Evolutionary conservation across 2,329 filamentous ascomycete genomes (phyloP), one percentile per base, ranked within the genome.

Genomic region (Apiospora koreana): DNA sequence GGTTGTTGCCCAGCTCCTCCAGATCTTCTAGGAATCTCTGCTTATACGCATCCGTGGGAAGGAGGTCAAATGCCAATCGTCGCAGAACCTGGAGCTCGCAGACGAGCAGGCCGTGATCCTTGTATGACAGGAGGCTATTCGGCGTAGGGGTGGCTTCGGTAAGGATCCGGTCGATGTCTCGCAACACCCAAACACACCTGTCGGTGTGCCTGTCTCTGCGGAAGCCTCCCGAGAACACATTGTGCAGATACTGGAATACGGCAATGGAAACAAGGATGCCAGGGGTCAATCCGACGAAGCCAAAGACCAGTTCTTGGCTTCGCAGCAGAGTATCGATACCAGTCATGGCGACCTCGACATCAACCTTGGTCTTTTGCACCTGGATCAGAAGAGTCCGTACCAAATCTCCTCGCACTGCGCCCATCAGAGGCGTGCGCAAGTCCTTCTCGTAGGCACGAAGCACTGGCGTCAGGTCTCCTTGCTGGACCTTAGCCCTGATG

Each of bases 341-440:
- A 71, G 93, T 94, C 83, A 99, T 95, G 18, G 96, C 96, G 72
- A 98, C 91, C 81, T 99, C 96, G 16, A 99, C 91, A 78, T 99
- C 96, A 10, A 99, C 96, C 84, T 99, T 99, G 28, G 96, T 98
- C 86, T 99, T 99, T 78, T 99, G 96, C 46, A 99, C 92, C 79
- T 99, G 96, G 69, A 99, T 98, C 62, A 99, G 86, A 38, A 99
- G 88, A 5, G 95, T 94, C 68, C 95, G 91, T 45, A 98, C 88
- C 38, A 99, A 86, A 76, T 98, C 95, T 14, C 96, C 96, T 41
- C 90, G 89, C 23, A 99, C 82, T 0, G 95, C 93, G 9, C 95
- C 95, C 69, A 91, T 86, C 72, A 99, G 90, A 0, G 96, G 96
- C 65, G 86, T 92, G 68, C 92, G 89, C 54, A 99, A 85, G 75